phyloP scores from a whole-genome alignment of 2,329 filamentous ascomycete species.

The Westerdykella aurantiaca region DNA sequence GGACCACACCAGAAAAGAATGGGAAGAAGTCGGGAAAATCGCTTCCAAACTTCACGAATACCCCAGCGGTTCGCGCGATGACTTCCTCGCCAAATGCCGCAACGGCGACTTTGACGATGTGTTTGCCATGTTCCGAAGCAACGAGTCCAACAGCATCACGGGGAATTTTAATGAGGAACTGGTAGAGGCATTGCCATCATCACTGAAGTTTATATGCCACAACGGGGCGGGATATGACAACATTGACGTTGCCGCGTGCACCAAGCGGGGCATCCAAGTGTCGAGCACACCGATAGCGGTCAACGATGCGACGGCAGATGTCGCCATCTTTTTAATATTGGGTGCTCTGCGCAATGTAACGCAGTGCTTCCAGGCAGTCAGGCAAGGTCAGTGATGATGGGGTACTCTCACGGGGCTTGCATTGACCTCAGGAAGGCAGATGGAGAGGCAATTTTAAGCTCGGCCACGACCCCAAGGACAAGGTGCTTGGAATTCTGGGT shows the following conservation, averaged over 20 bases:
- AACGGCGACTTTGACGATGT: constrained; percentile 52
- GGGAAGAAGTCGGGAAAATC: constrained; percentile 36
- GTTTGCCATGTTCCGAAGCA: constrained; percentile 54
- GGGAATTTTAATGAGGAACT: constrained; percentile 45
- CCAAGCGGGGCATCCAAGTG: constrained; percentile 41
- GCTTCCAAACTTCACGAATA: constrained; percentile 46
- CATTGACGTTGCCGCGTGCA: constrained; percentile 52
- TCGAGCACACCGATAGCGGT: constrained; percentile 46
- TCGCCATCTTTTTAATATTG: constrained; percentile 48
- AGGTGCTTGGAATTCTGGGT: constrained; percentile 52
- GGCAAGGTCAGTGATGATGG: constrained; percentile 32
- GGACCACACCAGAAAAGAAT: constrained; percentile 43
- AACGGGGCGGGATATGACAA: constrained; percentile 57
- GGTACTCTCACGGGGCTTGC: background rate
- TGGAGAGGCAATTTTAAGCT: constrained; percentile 45
- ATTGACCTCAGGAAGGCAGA: constrained; percentile 25
- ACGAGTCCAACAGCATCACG: constrained; percentile 48
- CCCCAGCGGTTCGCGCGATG: constrained; percentile 46
- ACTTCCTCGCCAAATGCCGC: constrained; percentile 52
- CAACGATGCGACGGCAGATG: constrained; percentile 48
- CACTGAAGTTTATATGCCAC: constrained; percentile 43
- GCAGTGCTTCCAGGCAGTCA: constrained; percentile 43
- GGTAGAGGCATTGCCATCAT: constrained; percentile 37
- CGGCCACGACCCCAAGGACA: constrained; percentile 50
- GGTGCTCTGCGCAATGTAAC: constrained; percentile 49